phyloP scores from a whole-genome alignment of 768 basidiomycete genomes.

The Ramaria sp. region DNA sequence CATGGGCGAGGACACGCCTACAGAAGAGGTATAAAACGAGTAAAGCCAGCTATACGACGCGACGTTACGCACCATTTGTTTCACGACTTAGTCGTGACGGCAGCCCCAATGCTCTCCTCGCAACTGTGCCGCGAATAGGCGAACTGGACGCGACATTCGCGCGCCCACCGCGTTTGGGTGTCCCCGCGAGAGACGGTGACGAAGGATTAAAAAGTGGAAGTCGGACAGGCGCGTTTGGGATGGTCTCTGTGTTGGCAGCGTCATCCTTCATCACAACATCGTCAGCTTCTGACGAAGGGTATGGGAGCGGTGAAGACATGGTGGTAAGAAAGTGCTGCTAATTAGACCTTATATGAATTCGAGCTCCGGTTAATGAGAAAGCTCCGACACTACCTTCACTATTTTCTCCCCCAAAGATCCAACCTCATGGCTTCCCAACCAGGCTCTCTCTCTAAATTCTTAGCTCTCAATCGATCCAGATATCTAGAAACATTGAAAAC shows the following conservation, averaged over 20 bases:
- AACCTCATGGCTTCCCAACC: not conserved
- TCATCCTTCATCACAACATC: slow-evolving; percentile 21
- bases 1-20: slow-evolving; percentile 38
- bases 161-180: slow-evolving; percentile 31
- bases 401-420: not conserved
- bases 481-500: slow-evolving; percentile 49
- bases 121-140: slow-evolving; percentile 34
- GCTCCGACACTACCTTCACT: not conserved
- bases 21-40: slow-evolving; percentile 28
- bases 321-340: not conserved
- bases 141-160: slow-evolving; percentile 29
- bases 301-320: slow-evolving; percentile 20
- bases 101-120: slow-evolving; percentile 44
- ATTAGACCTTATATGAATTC: not conserved
- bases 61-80: slow-evolving; percentile 33
- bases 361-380: not conserved
- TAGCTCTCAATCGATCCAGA: slow-evolving; percentile 37
- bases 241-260: slow-evolving; percentile 22
- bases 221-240: slow-evolving; percentile 29
- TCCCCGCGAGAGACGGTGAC: slow-evolving; percentile 42
- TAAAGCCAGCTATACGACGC: slow-evolving; percentile 15
- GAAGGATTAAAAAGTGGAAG: slow-evolving; percentile 43
- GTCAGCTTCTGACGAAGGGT: slow-evolving; percentile 19
- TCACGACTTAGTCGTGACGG: slow-evolving; percentile 37
- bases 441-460: slow-evolving; percentile 24